Percentiles rank a stretch among this genome's conserved stretches.
These are phyloP conservation scores for Ophiocordyceps robertsii DNA, from an alignment of 2,329 filamentous ascomycete species.

Conservation along the genomic window DNA sequence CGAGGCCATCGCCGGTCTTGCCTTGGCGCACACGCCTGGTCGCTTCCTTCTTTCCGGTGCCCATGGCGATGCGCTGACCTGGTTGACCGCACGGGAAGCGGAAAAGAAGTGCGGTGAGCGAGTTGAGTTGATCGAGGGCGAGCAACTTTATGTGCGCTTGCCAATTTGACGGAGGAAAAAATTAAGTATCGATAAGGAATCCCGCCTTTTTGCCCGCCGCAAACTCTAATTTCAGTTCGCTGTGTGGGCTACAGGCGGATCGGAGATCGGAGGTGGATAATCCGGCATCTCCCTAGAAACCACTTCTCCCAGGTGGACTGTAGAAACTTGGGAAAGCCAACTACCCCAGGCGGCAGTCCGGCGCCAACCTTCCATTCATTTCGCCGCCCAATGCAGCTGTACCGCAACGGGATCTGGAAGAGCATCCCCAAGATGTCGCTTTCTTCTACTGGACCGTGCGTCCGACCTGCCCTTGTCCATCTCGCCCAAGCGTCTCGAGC, in stretches of 20 bases:
- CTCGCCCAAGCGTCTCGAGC: constrained; percentile 12
- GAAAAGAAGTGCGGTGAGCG: background rate
- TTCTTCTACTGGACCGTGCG: constrained; percentile 9
- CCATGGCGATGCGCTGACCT: constrained; percentile 43
- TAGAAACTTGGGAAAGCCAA: no score
- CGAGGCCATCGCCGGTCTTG: constrained; percentile 74
- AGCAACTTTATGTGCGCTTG: background rate
- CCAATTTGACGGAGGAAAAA: background rate
- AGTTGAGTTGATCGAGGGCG: background rate
- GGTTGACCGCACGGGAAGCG: background rate
- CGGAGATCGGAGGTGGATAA: background rate
- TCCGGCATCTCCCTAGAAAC: background rate
- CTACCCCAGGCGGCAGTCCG: no score
- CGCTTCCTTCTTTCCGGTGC: constrained; percentile 84
- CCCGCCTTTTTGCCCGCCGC: background rate
- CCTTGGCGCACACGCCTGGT: constrained; percentile 73
- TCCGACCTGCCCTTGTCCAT: constrained; percentile 13
- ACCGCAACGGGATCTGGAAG: background rate
- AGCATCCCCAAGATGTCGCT: constrained; percentile 12
- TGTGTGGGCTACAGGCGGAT: no score
- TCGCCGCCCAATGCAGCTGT: background rate
- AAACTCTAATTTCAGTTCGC: no score
- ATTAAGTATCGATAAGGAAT: background rate
- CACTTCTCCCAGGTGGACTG: background rate
- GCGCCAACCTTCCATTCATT: background rate